phyloP scores from a whole-genome alignment of 495 filamentous ascomycete genomes.

The Tirmania nivea region DNA sequence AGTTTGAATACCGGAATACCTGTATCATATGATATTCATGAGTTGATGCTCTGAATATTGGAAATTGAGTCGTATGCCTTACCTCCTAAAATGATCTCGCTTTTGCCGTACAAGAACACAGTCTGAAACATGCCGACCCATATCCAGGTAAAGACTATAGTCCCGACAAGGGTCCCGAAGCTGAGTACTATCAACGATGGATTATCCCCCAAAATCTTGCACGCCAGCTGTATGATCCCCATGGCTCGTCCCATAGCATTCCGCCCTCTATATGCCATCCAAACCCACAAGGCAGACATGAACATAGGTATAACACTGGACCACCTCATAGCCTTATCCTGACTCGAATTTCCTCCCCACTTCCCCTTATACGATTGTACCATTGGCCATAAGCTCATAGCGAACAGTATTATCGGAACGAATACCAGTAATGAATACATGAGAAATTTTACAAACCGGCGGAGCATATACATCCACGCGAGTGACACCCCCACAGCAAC shows the following conservation, averaged over 20 bases:
- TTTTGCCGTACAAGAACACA: constrained; percentile 55
- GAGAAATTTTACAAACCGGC: constrained; percentile 61
- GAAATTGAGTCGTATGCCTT: not conserved
- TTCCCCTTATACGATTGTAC: constrained; percentile 65
- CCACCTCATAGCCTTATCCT: constrained; percentile 82
- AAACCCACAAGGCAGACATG: constrained; percentile 57
- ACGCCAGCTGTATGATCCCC: constrained; percentile 63
- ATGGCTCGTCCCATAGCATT: constrained; percentile 60
- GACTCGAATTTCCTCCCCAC: constrained; percentile 45
- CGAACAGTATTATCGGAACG: constrained; percentile 65
- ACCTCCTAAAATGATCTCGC: constrained; percentile 7
- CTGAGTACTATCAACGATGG: constrained; percentile 65
- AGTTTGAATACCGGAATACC: constrained; percentile 13
- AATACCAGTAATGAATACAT: constrained; percentile 58
- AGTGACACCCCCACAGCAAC: constrained; percentile 73
- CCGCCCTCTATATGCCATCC: constrained; percentile 55
- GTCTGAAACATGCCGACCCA: constrained; percentile 96
- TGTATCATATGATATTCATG: not conserved
- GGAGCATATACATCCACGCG: constrained; percentile 71
- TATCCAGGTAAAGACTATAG: constrained; percentile 78
- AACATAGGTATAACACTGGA: constrained; percentile 53
- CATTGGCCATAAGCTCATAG: constrained; percentile 78
- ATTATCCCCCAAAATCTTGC: constrained; percentile 65
- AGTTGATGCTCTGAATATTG: too few species aligned
- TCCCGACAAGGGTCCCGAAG: constrained; percentile 47